Base-by-base conservation (phyloP, 1,139 yeast genomes). In the Saccharomyces hybrid region DNA sequence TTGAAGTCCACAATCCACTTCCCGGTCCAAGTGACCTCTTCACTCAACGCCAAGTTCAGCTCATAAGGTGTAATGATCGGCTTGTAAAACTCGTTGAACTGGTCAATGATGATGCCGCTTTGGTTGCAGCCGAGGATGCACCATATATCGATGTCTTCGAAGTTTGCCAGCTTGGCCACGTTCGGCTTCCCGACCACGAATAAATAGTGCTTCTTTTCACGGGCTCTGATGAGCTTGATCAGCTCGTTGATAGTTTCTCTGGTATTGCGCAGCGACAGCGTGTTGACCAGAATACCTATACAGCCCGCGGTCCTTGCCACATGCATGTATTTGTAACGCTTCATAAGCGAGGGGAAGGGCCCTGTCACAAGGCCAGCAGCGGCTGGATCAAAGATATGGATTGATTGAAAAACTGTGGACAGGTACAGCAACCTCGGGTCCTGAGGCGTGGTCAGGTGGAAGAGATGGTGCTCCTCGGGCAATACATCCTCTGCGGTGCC, bases 151-250 rank as follows among this genome's bases (percentile, higher is more conserved):
- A 93, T 81, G 21, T 83, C 84, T 60, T 91, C 98, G 67, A 95
- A 93, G 70, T 93, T 93, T 11, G 99, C 99, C 54, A 93, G 75
- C 65, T 93, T 93, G 46, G 99, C 96, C 4, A 93, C 97, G 66
- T 93, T 93, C n/a, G 98, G 98, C 68, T 95, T 95, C 14, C 99
- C 99, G 6, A 93, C 98, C 5, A 91, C 98, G 73, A 93, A 90
- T 64, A 89, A 79, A 67, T 93, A 93, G 62, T 88, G 93, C 67
- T 95, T 95, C 71, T 93, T 93, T 2, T 90, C 96, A 0, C 95
- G 90, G 4, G 75, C 77, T 52, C 77, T 79, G 56, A 93, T 81
- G 70, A 84, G 80, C 27, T 73, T 66, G 26, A 81, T 78, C 4
- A 90, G 80, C 38, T 78, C 77, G 57, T 83, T 80, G 51, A 91